Base-by-base conservation (phyloP, 495 filamentous ascomycete genomes). In the Pseudoneurospora amorphoporcata region DNA sequence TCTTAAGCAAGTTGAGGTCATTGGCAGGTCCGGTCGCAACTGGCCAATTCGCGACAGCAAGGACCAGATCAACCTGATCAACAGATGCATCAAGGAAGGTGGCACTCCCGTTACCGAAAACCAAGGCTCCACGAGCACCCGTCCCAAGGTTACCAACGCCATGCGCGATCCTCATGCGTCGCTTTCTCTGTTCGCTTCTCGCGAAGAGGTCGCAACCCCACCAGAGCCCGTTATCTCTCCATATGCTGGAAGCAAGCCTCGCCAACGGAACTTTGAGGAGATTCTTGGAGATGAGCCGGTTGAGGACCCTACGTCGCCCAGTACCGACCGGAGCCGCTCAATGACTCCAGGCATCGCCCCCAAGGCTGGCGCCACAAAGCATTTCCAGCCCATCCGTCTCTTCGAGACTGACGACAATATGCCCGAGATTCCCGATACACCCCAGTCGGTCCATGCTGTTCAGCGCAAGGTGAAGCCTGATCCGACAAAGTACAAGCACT, bases 31-130 rank as follows among this genome's bases (percentile, higher is more conserved):
- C 37, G 92, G 91, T 65, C 91, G 90, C 77, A 93, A 91, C 78
- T 99, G 95, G 95, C 95, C 95, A 23, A 95, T 99, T 81, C 92
- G 90, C 73, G 94, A 97, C 77, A 92, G 91, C 72, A 91, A 88
- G 75, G 94, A 97, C 35, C 95, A 98, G 81, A 85, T 89, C 58
- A 90, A 87, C 75, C 83, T 97, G 72, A 91, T 98, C 74, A 74
- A 80, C 58, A 83, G 79, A 41, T 88, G 84, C 71, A 80, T 86
- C 76, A 86, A 84, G 73, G 77, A 80, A 14, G 75, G 76, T 29
- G 78, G 69, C 14, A 72, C 73, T 29, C 42, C 80, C 3, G 38
- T 70, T 12, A 73, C 76, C 23, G 39, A 75, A 16, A 71, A 77
- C 23, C 73, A 79, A 38, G 69, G 77, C 32, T 70, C 78, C 39